Evolutionary conservation across 164 flowering plant genomes (phyloP).

Genomic region (Sextonia rubra): DNA sequence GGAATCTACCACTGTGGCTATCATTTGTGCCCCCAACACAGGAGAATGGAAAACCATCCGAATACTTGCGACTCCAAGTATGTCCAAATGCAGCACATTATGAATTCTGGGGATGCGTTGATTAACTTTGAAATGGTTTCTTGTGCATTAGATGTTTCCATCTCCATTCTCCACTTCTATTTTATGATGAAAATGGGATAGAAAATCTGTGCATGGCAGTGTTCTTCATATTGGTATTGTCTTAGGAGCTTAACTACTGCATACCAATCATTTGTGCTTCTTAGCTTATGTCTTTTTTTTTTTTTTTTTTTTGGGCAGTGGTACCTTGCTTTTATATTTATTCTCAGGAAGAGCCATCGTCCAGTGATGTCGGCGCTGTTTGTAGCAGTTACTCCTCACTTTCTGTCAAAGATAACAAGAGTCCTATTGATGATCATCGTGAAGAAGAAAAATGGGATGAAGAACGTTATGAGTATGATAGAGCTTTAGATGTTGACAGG

Average conservation of each 20-base stretch:
- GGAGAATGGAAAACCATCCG: neutral
- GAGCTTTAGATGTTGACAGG: conserved; percentile 73
- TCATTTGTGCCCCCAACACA: neutral
- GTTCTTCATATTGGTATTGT: neutral
- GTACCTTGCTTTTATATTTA: conserved; percentile 84
- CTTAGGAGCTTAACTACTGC: neutral
- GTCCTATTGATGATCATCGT: conserved; percentile 25
- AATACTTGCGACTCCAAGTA: neutral
- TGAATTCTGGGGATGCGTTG: neutral
- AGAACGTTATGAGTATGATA: conserved; percentile 85
- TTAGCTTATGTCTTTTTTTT: conserved; percentile 14
- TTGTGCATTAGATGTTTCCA: neutral
- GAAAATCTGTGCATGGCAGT: neutral
- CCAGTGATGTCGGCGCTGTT: conserved; percentile 23
- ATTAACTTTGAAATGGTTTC: neutral
- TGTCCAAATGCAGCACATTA: neutral
- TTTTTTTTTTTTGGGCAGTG: too few species aligned
- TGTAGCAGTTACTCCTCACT: conserved; percentile 38
- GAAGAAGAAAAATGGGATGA: conserved; percentile 66
- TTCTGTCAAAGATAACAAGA: conserved; percentile 35
- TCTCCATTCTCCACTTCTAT: neutral
- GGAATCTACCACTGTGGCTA: too few species aligned
- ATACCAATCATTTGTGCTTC: conserved; percentile 8
- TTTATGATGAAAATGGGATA: neutral
- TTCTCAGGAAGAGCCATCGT: conserved; percentile 42